Evolutionary conservation across 345 rosid genomes (phyloP), one percentile per base, ranked within the genome.

Genomic region (Brassica cretica): DNA sequence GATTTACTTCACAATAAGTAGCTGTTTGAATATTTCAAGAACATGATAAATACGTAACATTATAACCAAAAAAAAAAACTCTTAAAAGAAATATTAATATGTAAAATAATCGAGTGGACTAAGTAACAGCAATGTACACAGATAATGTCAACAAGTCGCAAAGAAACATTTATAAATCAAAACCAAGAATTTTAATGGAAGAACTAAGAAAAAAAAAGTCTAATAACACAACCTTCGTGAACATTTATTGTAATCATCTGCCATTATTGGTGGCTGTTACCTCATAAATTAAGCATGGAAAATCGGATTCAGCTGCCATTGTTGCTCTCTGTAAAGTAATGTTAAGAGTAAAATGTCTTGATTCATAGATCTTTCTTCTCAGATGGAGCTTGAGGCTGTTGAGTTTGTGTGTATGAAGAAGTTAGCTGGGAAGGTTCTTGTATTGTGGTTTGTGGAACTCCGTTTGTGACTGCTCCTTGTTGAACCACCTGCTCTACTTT

Each of bases 291-390:
- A 71, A 41, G 68, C 55, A 58, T 46, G 63, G 39, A 35, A 39
- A 33, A 15, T 44, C n/a, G 0, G 69, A 32, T 49, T 51, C 59
- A 73, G 35, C 70, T 66, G 69, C 46, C 25, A 51, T 58, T 73
- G 33, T 71, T 77, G 61, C 59, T 71, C 66, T 73, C 70, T 27
- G 74, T 79, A 68, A 67, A 63, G 4, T 9, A 59, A 24, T 59
- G 78, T 74, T 74, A 79, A 19, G 49, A 46, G 53, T 46, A 46
- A 66, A 30, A 73, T 73, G 27, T 58, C 32, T 62, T 51, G 71
- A 35, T 62, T 68, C 46, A 78, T 63, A 27, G 37, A 39, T 74
- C 78, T 79, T 79, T 68, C 82, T 69, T 74, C 78, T 79, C 82
- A 37, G 66, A 14, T 61, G 70, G 21, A 53, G 78, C 61, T 37